phyloP scores from a whole-genome alignment of 495 filamentous ascomycete genomes.

The Trichoderma gamsii region DNA sequence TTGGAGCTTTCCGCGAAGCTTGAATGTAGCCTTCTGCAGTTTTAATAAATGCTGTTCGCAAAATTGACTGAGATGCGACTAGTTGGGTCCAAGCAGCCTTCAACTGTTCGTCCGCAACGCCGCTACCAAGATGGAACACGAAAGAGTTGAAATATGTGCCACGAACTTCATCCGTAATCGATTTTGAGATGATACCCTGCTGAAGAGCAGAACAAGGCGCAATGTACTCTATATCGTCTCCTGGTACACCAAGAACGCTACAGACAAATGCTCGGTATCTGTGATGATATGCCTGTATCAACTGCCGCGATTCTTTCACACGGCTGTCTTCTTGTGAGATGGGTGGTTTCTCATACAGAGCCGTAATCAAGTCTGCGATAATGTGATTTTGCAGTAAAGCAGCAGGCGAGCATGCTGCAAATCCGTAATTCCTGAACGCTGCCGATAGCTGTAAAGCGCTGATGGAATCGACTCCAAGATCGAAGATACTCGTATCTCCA shows the following conservation, averaged over 20 bases:
- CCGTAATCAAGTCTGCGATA: slow-evolving; percentile 23
- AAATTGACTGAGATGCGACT: slow-evolving; percentile 45
- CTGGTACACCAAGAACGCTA: slow-evolving; percentile 36
- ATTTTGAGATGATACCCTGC: slow-evolving; percentile 69
- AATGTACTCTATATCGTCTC: slow-evolving; percentile 57
- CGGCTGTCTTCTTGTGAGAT: not conserved
- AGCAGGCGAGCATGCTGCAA: slow-evolving; percentile 53
- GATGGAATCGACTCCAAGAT: slow-evolving; percentile 78
- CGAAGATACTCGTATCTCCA: slow-evolving; percentile 62
- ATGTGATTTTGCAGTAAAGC: slow-evolving; percentile 58
- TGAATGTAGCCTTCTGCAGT: slow-evolving; percentile 69
- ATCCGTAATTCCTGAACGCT: slow-evolving; percentile 46
- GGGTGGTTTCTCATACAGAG: slow-evolving; percentile 14
- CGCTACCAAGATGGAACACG: slow-evolving; percentile 42
- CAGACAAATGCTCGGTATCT: slow-evolving; percentile 29
- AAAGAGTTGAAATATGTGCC: slow-evolving; percentile 68
- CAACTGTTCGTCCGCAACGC: slow-evolving; percentile 39
- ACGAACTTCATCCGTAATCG: slow-evolving; percentile 44
- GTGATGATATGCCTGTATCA: slow-evolving; percentile 29
- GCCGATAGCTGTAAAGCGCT: slow-evolving; percentile 60
- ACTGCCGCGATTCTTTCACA: slow-evolving; percentile 21
- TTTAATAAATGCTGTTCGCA: slow-evolving; percentile 59
- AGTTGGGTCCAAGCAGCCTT: slow-evolving; percentile 45
- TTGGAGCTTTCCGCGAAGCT: slow-evolving; percentile 46
- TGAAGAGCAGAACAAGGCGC: slow-evolving; percentile 74